Evolutionary conservation across 2,329 filamentous ascomycete species (phyloP).

Genomic region (Talaromyces sp.): DNA sequence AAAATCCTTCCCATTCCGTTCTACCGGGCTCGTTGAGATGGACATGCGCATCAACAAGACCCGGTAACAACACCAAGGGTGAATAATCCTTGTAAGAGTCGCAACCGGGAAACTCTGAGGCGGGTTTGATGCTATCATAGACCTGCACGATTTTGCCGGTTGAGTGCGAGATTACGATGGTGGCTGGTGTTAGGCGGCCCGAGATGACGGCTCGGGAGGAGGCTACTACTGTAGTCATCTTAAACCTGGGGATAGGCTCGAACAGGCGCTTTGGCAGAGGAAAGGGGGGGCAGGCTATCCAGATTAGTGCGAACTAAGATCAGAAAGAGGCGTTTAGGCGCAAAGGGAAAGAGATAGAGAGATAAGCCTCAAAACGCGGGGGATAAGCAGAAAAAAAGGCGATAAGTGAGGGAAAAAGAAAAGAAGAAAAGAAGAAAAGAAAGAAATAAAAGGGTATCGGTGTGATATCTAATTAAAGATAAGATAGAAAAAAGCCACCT

Average conservation of each 20-base stretch:
- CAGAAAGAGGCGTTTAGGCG: constrained; percentile 1
- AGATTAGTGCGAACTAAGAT: not conserved
- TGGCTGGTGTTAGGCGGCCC: constrained; percentile 74
- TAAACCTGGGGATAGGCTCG: not conserved
- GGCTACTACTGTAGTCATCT: constrained; percentile 60
- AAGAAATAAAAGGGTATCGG: not conserved
- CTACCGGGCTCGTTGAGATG: constrained; percentile 96
- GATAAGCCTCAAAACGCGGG: constrained; percentile 4
- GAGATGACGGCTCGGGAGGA: constrained; percentile 82
- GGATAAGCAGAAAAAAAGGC: not conserved
- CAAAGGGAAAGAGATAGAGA: not conserved
- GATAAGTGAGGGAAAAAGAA: not conserved
- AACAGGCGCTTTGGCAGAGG: not conserved
- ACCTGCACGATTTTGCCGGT: constrained; percentile 85
- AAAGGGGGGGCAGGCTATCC: not conserved
- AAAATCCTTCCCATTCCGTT: constrained; percentile 98
- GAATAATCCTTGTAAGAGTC: constrained; percentile 80
- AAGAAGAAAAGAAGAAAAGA: not conserved
- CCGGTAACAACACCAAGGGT: constrained; percentile 80
- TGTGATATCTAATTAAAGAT: not conserved
- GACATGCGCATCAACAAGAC: constrained; percentile 93
- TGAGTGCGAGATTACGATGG: constrained; percentile 70
- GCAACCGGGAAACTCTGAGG: constrained; percentile 68
- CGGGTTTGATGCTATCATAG: constrained; percentile 69
- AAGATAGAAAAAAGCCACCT: not conserved